Evolutionary conservation across 441 rosid genomes (phyloP).

Genomic region (Gossypium davidsonii): DNA sequence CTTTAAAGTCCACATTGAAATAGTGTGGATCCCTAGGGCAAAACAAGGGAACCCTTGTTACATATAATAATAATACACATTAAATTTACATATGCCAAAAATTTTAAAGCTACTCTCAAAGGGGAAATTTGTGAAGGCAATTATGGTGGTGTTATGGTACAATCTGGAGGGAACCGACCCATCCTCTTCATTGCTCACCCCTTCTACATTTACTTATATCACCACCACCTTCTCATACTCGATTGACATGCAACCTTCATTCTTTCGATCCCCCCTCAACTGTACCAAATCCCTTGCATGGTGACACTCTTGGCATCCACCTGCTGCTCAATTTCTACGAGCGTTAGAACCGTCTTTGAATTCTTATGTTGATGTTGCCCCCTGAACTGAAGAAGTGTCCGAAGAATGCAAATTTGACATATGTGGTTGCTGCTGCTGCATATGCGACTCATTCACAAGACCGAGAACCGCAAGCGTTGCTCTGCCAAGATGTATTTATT

Average conservation of each 20-base stretch:
- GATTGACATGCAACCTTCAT: too few relatives aligned
- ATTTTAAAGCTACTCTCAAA: not conserved
- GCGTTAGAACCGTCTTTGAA: not conserved
- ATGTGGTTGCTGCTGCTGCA: constrained; percentile 27
- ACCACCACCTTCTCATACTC: not conserved
- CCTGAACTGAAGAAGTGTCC: constrained; percentile 57
- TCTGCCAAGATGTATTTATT: constrained; percentile 33
- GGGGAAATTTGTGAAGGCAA: not conserved
- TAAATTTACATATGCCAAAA: not conserved
- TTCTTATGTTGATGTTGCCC: constrained; percentile 44
- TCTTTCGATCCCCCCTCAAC: not conserved
- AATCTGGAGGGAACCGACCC: not conserved
- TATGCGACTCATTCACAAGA: constrained; percentile 42
- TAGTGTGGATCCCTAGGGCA: not conserved
- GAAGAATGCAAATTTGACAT: constrained; percentile 42
- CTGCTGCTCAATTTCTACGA: not conserved
- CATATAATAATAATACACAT: not conserved
- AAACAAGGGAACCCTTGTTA: not conserved
- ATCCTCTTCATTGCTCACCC: not conserved
- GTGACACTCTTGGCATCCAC: not conserved
- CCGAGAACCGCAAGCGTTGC: constrained; percentile 63
- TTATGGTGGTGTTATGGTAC: constrained; percentile 2
- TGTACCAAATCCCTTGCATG: not conserved
- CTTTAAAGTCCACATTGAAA: not conserved
- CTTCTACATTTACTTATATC: not conserved